These are phyloP conservation scores for Thalassiosira gravida DNA, from an alignment of 352 stramenopile species.

Conservation along the genomic window DNA sequence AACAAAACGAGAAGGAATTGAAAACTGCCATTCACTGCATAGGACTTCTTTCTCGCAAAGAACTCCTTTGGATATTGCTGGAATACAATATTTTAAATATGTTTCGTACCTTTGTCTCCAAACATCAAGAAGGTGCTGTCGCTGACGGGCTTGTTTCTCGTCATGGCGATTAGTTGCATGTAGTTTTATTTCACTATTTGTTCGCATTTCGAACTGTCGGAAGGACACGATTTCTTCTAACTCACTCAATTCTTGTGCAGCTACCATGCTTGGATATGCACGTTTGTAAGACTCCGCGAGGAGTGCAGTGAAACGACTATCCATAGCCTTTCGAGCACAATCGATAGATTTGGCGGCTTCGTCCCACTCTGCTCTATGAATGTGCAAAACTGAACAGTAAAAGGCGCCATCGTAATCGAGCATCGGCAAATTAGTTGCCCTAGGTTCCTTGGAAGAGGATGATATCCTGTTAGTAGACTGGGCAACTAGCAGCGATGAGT, in stretches of 20 bases:
- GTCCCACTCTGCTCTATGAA: constrained; percentile 93
- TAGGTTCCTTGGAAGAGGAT: constrained; percentile 30
- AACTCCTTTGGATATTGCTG: no score
- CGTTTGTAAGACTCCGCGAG: constrained; percentile 96
- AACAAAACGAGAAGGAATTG: no score
- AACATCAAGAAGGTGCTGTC: constrained; percentile 79
- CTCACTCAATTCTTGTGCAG: constrained; percentile 94
- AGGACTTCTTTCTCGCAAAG: no score
- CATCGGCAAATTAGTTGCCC: constrained; percentile 36
- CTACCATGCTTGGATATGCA: constrained; percentile 95
- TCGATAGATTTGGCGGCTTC: constrained; percentile 92
- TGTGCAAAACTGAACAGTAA: constrained; percentile 91
- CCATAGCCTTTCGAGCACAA: constrained; percentile 90
- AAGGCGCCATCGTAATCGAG: constrained; percentile 87
- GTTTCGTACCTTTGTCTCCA: constrained; percentile 86
- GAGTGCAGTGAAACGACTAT: constrained; percentile 93
- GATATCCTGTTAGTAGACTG: constrained; percentile 8
- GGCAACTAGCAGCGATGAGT: constrained; percentile 74
- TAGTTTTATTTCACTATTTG: constrained; percentile 37
- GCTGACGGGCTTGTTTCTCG: constrained; percentile 64
- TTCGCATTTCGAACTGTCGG: constrained; percentile 87
- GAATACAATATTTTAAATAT: no score
- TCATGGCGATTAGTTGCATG: constrained; percentile 70
- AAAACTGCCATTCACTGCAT: no score
- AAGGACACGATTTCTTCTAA: constrained; percentile 97